These are phyloP conservation scores for Bauhinia variegata DNA, from an alignment of 306 rosid genomes.

Conservation along the genomic window DNA sequence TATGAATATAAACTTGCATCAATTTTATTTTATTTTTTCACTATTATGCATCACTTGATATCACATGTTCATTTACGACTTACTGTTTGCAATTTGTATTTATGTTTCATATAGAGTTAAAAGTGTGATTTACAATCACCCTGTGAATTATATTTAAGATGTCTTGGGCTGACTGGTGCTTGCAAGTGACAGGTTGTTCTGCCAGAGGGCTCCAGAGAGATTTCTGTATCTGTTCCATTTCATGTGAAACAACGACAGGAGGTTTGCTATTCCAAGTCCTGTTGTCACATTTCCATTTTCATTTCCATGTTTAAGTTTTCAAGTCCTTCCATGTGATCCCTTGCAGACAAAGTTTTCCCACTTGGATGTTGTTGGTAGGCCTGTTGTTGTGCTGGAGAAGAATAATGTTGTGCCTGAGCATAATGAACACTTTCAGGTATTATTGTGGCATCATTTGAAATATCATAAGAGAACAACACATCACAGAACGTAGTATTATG, in stretches of 20 bases:
- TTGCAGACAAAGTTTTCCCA: slow-evolving; percentile 92
- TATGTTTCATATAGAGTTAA: slow-evolving; percentile 3
- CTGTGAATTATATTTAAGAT: slow-evolving; percentile 15
- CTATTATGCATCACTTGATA: too few relatives aligned
- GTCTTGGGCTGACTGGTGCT: slow-evolving; percentile 23
- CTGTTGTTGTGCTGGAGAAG: slow-evolving; percentile 87
- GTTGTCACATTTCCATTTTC: slow-evolving; percentile 17
- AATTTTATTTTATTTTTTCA: too few relatives aligned
- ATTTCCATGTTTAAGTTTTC: slow-evolving; percentile 36
- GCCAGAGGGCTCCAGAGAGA: slow-evolving; percentile 87
- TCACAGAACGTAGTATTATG: slow-evolving; percentile 5
- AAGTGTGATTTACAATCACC: slow-evolving; percentile 27
- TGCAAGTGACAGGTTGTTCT: slow-evolving; percentile 83
- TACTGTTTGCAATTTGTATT: too few relatives aligned
- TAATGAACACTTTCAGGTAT: slow-evolving; percentile 90
- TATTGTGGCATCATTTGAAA: slow-evolving; percentile 14
- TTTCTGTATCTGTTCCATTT: slow-evolving; percentile 76
- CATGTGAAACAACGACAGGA: slow-evolving; percentile 72
- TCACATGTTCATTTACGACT: too few relatives aligned
- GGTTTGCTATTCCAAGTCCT: slow-evolving; percentile 49
- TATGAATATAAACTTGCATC: slow-evolving; percentile 14
- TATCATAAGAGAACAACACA: slow-evolving; percentile 4
- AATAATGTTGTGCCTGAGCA: slow-evolving; percentile 91
- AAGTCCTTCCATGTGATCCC: slow-evolving; percentile 28
- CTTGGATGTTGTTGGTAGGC: slow-evolving; percentile 94